Evolutionary conservation across 2,329 filamentous ascomycete species (phyloP).

Genomic region (Fusarium avenaceum): DNA sequence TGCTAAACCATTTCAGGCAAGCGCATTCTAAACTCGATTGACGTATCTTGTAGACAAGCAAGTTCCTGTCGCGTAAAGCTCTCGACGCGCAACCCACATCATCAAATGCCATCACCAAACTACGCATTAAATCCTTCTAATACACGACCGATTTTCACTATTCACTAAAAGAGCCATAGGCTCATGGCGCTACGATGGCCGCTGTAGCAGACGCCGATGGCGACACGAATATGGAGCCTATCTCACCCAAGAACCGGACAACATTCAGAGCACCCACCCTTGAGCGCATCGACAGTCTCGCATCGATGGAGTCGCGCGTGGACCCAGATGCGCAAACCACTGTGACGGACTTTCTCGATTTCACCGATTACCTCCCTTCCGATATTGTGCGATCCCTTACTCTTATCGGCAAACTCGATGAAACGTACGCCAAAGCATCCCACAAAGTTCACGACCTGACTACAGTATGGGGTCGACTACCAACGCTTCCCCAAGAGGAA

Average conservation of each 20-base stretch:
- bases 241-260: conserved; percentile 49
- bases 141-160: not conserved
- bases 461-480: conserved; percentile 68
- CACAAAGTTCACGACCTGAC: conserved; percentile 68
- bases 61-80: conserved; percentile 8
- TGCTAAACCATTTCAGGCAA: conserved; percentile 11
- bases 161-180: not conserved
- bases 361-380: conserved; percentile 77
- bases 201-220: conserved; percentile 43
- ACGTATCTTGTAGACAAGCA: conserved; percentile 21
- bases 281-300: conserved; percentile 53
- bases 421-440: conserved; percentile 69
- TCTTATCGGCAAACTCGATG: conserved; percentile 74
- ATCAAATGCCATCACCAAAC: conserved; percentile 39
- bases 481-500: conserved; percentile 61
- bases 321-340: conserved; percentile 78
- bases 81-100: conserved; percentile 28
- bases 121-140: conserved; percentile 6
- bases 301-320: conserved; percentile 64
- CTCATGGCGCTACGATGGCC: conserved; percentile 44
- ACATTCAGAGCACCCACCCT: conserved; percentile 49
- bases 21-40: conserved; percentile 27
- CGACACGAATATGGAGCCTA: conserved; percentile 45
- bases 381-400: conserved; percentile 76
- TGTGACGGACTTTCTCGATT: conserved; percentile 78